phyloP scores from a whole-genome alignment of 2,329 filamentous ascomycete genomes.

The Ophiosphaerella korrae region DNA sequence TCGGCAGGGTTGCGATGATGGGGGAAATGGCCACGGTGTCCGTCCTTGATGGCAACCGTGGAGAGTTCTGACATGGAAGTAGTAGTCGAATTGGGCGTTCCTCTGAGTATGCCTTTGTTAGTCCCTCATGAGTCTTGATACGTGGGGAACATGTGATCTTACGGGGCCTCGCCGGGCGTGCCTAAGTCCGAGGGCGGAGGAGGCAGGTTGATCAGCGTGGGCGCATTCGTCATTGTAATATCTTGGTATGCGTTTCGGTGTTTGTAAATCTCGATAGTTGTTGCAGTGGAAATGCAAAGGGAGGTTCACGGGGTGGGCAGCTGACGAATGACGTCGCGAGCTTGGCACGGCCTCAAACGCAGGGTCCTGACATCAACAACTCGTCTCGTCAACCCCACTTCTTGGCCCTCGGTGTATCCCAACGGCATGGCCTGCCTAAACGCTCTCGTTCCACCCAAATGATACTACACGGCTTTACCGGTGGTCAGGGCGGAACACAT shows the following conservation, averaged over 20 bases:
- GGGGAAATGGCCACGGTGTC: conserved; percentile 80
- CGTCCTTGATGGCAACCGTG: conserved; percentile 95
- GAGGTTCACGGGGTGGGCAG: neutral
- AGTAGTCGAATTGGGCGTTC: conserved; percentile 89
- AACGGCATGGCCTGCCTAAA: no score
- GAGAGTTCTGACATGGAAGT: conserved; percentile 91
- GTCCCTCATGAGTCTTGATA: conserved; percentile 13
- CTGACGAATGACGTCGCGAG: neutral
- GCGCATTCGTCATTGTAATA: conserved; percentile 50
- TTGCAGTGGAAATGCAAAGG: neutral
- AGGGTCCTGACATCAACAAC: neutral
- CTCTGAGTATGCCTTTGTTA: conserved; percentile 57
- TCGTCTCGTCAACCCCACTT: neutral
- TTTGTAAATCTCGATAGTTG: neutral
- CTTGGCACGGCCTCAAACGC: neutral
- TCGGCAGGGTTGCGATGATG: conserved; percentile 74
- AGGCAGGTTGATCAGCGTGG: conserved; percentile 82
- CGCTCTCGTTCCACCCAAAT: no score
- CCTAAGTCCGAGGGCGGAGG: conserved; percentile 81
- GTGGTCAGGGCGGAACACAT: no score
- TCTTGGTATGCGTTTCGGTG: neutral
- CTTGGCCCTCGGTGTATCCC: no score
- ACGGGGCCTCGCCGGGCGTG: conserved; percentile 90
- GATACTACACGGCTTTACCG: no score
- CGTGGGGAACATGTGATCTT: conserved; percentile 47